Evolutionary conservation across 176 grass and related monocot species (phyloP).

Genomic region (Triticum aestivum): IWGSC_CS_RefSeq_v2.1 NC_057806.1:54335297-54335796

Average conservation of each 20-base stretch:
- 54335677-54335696: not conserved
- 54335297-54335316: conserved; percentile 83
- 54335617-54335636: not conserved
- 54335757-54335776: not conserved
- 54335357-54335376: conserved; percentile 12
- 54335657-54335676: not conserved
- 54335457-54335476: not conserved
- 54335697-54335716: not conserved
- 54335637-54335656: not conserved
- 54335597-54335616: not conserved
- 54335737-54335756: not conserved
- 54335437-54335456: not conserved
- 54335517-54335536: not conserved
- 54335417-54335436: not conserved
- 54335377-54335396: not conserved
- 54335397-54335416: not conserved
- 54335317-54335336: conserved; percentile 87
- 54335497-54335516: not conserved
- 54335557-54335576: not conserved
- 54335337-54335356: conserved; percentile 89
- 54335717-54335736: not conserved
- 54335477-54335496: not conserved
- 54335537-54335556: not conserved
- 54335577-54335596: not conserved
- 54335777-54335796: not conserved